Evolutionary conservation across 805 yeast genomes (phyloP).

Genomic region (Nakazawaea populi): DNA sequence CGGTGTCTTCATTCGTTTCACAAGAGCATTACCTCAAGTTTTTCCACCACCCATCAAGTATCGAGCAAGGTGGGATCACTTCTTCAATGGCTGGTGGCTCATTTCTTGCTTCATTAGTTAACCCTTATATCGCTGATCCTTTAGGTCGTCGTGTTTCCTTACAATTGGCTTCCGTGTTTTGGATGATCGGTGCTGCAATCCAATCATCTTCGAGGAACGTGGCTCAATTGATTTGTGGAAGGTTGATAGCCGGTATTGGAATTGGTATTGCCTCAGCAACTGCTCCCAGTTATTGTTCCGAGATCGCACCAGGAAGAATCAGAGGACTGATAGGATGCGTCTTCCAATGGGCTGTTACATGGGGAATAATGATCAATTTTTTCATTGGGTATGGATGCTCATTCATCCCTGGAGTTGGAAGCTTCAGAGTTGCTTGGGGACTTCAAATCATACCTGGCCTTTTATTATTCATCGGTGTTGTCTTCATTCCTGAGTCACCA

Average conservation of each 20-base stretch:
- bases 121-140: constrained; percentile 23
- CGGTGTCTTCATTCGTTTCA: too few species aligned
- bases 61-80: too few species aligned
- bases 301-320: constrained; percentile 44
- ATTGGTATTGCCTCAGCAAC: constrained; percentile 53
- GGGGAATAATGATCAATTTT: constrained; percentile 46
- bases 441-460: constrained; percentile 18
- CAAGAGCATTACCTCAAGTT: too few species aligned
- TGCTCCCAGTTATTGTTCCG: constrained; percentile 51
- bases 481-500: constrained; percentile 42
- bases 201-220: constrained; percentile 39
- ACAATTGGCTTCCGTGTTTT: constrained; percentile 34
- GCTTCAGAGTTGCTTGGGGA: constrained; percentile 38
- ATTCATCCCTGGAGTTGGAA: constrained; percentile 12
- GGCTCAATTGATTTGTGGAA: constrained; percentile 51
- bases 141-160: constrained; percentile 47
- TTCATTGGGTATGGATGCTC: constrained; percentile 48
- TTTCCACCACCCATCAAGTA: too few species aligned
- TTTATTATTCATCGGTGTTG: constrained; percentile 23
- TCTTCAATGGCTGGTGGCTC: too few species aligned
- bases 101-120: too few species aligned
- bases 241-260: constrained; percentile 49
- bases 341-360: constrained; percentile 53
- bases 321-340: constrained; percentile 48
- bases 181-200: constrained; percentile 41